Base-by-base conservation (phyloP, 2,329 filamentous ascomycete species). In the Alternaria rosae region DNA sequence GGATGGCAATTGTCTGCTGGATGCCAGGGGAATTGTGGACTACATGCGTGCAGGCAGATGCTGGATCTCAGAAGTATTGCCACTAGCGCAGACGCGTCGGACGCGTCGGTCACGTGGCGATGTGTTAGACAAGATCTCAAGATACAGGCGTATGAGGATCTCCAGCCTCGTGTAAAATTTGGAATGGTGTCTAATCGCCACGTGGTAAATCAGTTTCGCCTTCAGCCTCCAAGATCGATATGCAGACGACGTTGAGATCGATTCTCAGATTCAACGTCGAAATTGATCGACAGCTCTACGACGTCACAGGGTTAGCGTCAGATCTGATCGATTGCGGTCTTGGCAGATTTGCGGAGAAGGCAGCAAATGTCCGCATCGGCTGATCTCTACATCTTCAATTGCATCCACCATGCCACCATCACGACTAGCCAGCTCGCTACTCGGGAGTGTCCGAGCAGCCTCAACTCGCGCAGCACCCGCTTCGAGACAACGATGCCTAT, bases 381-480 rank as follows among this genome's bases (percentile, higher is more conserved):
- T 48, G 59, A 59, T 63, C 53, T 61, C 13, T 59, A 54, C 57
- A 45, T 62, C 55, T 47, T 45, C 54, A 59, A 54, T 57, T 21
- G 30, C 53, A 44, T 44, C 42, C 67, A 64, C 66, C 62, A 79
- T 79, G 77, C 61, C 71, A 56, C 59, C 75, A 62, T 41, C 64
- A 59, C 71, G 74, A 60, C 60, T 73, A 52, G 61, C 71, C 25
- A 73, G 62, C 43, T 63, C 70, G 9, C 47, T 74, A 26, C 57
- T 74, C 57, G 62, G 72, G 43, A 69, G 67, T 26, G 66, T 72
- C 59, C 74, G 72, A 63, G 50, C 66, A 60, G 57, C 71, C 43
- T 66, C 71, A 61, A 38, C 43, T 32, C 70, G 71, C 44, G 62
- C 64, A 8, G 47, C 59, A 44, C 61, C 64, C 32, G 30, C 55